Evolutionary conservation across 164 flowering plant species (phyloP).

Genomic region (Magnolia sinica): DNA sequence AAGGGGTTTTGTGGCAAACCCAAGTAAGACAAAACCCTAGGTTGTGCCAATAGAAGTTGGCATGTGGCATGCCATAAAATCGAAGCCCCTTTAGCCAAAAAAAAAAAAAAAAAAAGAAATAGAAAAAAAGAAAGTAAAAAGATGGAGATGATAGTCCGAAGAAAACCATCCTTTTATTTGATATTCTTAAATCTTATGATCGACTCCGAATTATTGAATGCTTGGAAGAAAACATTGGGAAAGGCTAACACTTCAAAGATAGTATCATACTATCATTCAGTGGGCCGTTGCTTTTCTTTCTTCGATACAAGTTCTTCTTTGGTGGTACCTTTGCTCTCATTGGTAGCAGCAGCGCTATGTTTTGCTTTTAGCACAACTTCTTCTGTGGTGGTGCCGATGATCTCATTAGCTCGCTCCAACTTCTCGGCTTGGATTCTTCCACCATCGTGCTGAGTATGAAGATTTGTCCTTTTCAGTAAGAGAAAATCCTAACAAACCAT

Average conservation of each 20-base stretch:
- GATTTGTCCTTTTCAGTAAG: background rate
- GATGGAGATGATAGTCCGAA: background rate
- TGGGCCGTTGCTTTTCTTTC: background rate
- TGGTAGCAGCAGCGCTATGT: conserved; percentile 26
- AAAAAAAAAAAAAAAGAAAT: no score
- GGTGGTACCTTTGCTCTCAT: conserved; percentile 12
- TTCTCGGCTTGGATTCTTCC: conserved; percentile 72
- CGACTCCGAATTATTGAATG: background rate
- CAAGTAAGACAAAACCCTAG: no score
- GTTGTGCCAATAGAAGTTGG: no score
- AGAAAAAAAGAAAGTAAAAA: no score
- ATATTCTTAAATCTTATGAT: background rate
- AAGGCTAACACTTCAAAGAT: background rate
- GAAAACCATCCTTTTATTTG: background rate
- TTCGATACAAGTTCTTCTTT: background rate
- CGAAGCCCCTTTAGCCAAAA: no score
- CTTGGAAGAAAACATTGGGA: background rate
- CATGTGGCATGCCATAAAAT: no score
- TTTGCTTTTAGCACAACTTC: conserved; percentile 78
- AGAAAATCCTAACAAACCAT: no score
- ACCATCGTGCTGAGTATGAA: conserved; percentile 49
- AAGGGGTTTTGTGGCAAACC: no score
- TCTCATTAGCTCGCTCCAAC: conserved; percentile 85
- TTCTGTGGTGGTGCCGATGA: conserved; percentile 90
- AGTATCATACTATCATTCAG: background rate